phyloP scores from a whole-genome alignment of 2,329 filamentous ascomycete genomes.

The Aspergillus eucalypticola region DNA sequence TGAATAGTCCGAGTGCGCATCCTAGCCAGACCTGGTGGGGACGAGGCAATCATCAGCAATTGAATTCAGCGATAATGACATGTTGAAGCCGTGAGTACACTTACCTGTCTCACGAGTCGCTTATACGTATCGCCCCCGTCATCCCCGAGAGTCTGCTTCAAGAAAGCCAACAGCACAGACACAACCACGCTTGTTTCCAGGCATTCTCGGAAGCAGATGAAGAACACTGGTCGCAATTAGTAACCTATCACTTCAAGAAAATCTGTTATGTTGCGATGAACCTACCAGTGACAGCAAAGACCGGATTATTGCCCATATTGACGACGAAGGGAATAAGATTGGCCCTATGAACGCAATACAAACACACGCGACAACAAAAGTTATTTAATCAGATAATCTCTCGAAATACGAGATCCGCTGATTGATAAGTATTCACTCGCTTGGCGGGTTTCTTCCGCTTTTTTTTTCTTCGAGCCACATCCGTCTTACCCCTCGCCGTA shows the following conservation, averaged over 20 bases:
- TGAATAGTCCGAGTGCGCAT: constrained; percentile 32
- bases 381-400: constrained; percentile 1
- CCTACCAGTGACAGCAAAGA: constrained; percentile 5
- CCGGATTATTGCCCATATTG: constrained; percentile 1
- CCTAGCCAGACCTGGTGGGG: constrained; percentile 4
- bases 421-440: not conserved
- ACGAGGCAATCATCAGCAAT: not conserved
- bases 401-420: not conserved
- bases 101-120: constrained; percentile 1
- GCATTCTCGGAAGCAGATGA: constrained; percentile 68
- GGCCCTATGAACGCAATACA: not conserved
- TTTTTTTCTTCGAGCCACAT: not conserved
- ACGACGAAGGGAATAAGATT: not conserved
- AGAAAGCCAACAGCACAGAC: constrained; percentile 80
- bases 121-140: not conserved
- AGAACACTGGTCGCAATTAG: constrained; percentile 22
- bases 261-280: not conserved
- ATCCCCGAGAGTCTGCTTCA: constrained; percentile 57
- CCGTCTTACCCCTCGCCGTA: not conserved
- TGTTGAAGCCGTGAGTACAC: not conserved
- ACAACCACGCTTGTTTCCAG: constrained; percentile 83
- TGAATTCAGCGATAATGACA: too few relatives aligned
- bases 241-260: not conserved
- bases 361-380: not conserved
- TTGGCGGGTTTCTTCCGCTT: not conserved